Conservation (phyloP, 1,139 yeast genomes). For the Lodderomyces orthopsilosis region DNA sequence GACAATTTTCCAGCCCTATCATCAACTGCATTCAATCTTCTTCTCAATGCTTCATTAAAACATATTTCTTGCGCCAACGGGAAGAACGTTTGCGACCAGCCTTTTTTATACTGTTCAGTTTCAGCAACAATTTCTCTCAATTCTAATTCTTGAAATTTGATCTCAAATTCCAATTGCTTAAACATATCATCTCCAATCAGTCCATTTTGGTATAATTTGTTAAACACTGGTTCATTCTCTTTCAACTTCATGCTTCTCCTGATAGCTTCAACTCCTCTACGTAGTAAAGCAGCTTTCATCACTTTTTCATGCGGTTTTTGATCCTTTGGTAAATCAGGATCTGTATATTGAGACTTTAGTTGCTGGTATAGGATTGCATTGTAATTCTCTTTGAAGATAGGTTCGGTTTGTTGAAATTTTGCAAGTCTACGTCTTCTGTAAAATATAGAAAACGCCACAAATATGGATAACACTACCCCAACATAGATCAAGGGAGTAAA, state of each 20-base stretch:
- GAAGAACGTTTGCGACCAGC: slow-evolving; percentile 78
- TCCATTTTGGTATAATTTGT: slow-evolving; percentile 77
- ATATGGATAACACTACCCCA: slow-evolving; percentile 65
- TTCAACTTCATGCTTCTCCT: slow-evolving; percentile 68
- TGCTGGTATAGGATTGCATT: slow-evolving; percentile 64
- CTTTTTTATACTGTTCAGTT: slow-evolving; percentile 69
- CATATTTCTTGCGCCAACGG: slow-evolving; percentile 86
- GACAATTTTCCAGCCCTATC: slow-evolving; percentile 48
- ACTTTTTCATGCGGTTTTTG: slow-evolving; percentile 74
- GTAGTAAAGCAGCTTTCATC: slow-evolving; percentile 76
- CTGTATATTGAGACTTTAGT: slow-evolving; percentile 45
- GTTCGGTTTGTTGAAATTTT: slow-evolving; percentile 55
- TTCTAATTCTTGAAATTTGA: slow-evolving; percentile 77
- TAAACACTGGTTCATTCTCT: slow-evolving; percentile 67
- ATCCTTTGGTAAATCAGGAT: slow-evolving; percentile 39
- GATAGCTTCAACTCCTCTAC: slow-evolving; percentile 72
- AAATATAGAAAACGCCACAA: slow-evolving; percentile 67
- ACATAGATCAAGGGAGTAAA: slow-evolving; percentile 83
- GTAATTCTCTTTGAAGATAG: slow-evolving; percentile 69
- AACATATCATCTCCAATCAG: slow-evolving; percentile 86
- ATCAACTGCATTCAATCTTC: slow-evolving; percentile 69
- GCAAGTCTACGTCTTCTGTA: slow-evolving; percentile 62
- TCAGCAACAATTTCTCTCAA: slow-evolving; percentile 75
- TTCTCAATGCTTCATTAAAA: slow-evolving; percentile 84
- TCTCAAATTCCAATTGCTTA: slow-evolving; percentile 76